Conservation (phyloP, 139 green algal genomes). For the Picochlorum costavermella region DNA sequence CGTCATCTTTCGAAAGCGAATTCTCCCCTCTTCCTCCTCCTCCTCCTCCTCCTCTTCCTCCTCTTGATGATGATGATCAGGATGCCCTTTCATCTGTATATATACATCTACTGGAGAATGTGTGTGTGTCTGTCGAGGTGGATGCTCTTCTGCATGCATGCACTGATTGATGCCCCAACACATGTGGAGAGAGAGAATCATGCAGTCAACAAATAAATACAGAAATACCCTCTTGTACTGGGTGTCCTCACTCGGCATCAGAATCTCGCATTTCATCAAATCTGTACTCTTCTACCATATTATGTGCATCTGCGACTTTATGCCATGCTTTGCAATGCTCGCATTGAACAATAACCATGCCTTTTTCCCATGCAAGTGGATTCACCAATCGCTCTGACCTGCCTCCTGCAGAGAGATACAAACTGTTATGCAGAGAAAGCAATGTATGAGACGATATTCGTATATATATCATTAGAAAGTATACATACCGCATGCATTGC, state of each 20-base stretch:
- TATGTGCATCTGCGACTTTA: slow-evolving; percentile 27
- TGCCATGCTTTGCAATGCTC: slow-evolving; percentile 26
- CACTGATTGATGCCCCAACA: too few species aligned
- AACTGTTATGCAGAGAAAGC: too few species aligned
- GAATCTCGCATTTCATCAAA: slow-evolving; percentile 16
- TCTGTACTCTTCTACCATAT: slow-evolving; percentile 30
- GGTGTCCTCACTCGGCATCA: not conserved
- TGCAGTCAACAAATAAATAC: not conserved
- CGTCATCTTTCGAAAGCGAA: too few species aligned
- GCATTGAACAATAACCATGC: slow-evolving; percentile 32
- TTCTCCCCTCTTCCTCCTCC: too few species aligned
- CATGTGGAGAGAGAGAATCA: too few species aligned
- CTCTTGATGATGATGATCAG: too few species aligned
- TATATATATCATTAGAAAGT: not conserved
- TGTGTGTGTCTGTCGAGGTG: too few species aligned
- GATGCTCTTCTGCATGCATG: too few species aligned
- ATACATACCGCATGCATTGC: slow-evolving; percentile 16
- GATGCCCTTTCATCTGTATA: too few species aligned
- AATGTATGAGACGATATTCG: too few species aligned
- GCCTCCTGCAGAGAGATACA: not conserved
- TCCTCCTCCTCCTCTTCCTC: too few species aligned
- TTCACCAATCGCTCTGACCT: slow-evolving; percentile 31
- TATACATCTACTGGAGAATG: too few species aligned
- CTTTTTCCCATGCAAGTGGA: slow-evolving; percentile 25
- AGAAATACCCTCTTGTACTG: not conserved